A percentile compares a stretch with the other conserved stretches of the same genome.
phyloP scores from a whole-genome alignment of 805 yeast species.

The Kodamaea neixiangensis region DNA sequence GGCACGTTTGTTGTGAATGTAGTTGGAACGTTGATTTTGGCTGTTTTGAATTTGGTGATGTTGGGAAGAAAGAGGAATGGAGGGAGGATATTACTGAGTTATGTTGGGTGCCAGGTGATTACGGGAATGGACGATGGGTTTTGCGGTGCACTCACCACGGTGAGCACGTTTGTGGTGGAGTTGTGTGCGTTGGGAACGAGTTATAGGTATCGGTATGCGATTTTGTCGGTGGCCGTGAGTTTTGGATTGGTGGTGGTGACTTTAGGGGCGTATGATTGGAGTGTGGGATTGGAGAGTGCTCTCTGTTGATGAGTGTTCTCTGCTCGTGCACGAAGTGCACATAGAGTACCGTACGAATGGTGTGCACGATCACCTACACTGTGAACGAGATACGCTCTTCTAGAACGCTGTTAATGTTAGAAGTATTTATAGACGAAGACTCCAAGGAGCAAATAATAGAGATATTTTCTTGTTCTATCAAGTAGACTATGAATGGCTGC shows the following conservation, averaged over 20 bases:
- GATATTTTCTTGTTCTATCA: too few species aligned
- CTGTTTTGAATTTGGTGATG: slow-evolving; percentile 41
- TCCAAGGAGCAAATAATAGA: too few species aligned
- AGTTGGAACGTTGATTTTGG: slow-evolving; percentile 32
- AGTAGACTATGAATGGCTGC: too few species aligned
- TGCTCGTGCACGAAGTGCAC: too few species aligned
- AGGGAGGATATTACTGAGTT: slow-evolving; percentile 28
- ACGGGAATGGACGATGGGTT: slow-evolving; percentile 62
- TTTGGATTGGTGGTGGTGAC: slow-evolving; percentile 56
- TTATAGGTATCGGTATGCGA: slow-evolving; percentile 53
- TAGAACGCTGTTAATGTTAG: too few species aligned
- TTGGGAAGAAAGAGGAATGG: slow-evolving; percentile 15
- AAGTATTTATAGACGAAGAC: too few species aligned
- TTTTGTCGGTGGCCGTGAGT: slow-evolving; percentile 46
- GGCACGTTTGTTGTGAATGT: slow-evolving; percentile 49
- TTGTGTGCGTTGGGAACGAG: slow-evolving; percentile 36
- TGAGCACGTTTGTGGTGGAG: slow-evolving; percentile 78
- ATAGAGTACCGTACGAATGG: too few species aligned
- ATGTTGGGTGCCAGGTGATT: slow-evolving; percentile 51
- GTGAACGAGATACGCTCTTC: too few species aligned
- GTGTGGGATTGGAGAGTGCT: slow-evolving; percentile 14
- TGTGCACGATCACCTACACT: too few species aligned
- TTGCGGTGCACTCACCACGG: slow-evolving; percentile 72
- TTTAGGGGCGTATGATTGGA: slow-evolving; percentile 75
- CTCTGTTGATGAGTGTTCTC: too few species aligned